Conservation (phyloP, 306 rosid species). For the Bauhinia variegata region DNA sequence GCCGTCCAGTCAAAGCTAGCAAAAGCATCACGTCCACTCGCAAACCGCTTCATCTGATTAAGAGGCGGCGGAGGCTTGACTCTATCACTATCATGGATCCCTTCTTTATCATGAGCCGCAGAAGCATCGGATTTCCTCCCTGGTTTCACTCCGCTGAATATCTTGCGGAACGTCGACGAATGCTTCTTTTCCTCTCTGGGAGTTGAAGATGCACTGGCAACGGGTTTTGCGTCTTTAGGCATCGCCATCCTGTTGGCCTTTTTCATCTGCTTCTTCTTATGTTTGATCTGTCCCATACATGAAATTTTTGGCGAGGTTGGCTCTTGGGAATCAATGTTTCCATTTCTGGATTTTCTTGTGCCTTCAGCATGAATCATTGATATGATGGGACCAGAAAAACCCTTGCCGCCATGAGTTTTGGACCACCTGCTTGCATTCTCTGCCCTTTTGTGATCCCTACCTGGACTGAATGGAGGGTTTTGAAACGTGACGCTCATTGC, state of each 20-base stretch:
- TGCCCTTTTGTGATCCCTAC: conserved; percentile 44
- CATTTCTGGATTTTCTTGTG: conserved; percentile 46
- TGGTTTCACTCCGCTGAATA: conserved; percentile 40
- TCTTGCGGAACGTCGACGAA: conserved; percentile 45
- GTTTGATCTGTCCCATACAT: conserved; percentile 96
- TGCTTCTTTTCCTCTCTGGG: conserved; percentile 45
- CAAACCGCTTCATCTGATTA: conserved; percentile 71
- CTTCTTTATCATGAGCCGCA: not conserved
- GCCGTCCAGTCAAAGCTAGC: conserved; percentile 73
- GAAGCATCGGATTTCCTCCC: conserved; percentile 51
- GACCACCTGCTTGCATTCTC: conserved; percentile 28
- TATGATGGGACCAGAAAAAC: conserved; percentile 52
- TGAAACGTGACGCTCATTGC: conserved; percentile 48
- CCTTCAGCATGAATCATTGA: conserved; percentile 61
- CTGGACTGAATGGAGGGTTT: conserved; percentile 69
- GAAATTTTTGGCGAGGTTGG: conserved; percentile 91
- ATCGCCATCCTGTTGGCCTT: conserved; percentile 39
- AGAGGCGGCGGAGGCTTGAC: conserved; percentile 37
- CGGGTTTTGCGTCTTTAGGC: conserved; percentile 25
- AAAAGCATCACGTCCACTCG: conserved; percentile 71
- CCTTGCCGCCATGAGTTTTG: conserved; percentile 33
- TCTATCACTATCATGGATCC: conserved; percentile 36
- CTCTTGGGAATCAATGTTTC: conserved; percentile 48
- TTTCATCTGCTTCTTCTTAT: conserved; percentile 61
- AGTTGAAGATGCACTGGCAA: not conserved